phyloP scores from a whole-genome alignment of 2,329 filamentous ascomycete species.

The Pseudonectria foliicola region DNA sequence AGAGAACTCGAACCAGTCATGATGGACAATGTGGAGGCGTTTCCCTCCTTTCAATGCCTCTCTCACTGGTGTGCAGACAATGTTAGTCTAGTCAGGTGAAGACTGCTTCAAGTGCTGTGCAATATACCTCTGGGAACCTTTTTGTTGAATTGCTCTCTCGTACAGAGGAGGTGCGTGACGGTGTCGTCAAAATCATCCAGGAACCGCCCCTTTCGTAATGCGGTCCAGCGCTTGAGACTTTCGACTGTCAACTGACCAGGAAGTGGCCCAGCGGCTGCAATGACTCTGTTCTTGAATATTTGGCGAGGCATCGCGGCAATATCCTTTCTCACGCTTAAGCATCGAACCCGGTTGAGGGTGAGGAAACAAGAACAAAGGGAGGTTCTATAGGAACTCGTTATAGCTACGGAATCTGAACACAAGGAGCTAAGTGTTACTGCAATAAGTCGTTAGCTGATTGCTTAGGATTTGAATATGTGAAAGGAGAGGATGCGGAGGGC shows the following conservation, averaged over 20 bases:
- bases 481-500: too few species aligned
- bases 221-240: constrained; percentile 61
- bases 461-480: too few species aligned
- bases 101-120: not conserved
- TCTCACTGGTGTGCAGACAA: constrained; percentile 25
- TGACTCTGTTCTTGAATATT: constrained; percentile 45
- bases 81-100: not conserved
- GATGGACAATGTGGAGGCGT: constrained; percentile 35
- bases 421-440: too few species aligned
- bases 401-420: too few species aligned
- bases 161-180: constrained; percentile 69
- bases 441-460: too few species aligned
- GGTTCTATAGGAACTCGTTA: too few species aligned
- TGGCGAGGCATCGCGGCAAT: constrained; percentile 22
- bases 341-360: too few species aligned
- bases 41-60: constrained; percentile 29
- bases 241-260: constrained; percentile 39
- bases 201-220: constrained; percentile 53
- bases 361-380: too few species aligned
- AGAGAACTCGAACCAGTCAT: constrained; percentile 49
- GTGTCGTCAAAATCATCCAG: constrained; percentile 39
- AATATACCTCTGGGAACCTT: constrained; percentile 30
- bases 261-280: constrained; percentile 55
- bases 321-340: too few species aligned
- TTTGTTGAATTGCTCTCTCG: constrained; percentile 52